Evolutionary conservation across 257 asterid species (phyloP).

Genomic region (Capsicum baccatum): DNA sequence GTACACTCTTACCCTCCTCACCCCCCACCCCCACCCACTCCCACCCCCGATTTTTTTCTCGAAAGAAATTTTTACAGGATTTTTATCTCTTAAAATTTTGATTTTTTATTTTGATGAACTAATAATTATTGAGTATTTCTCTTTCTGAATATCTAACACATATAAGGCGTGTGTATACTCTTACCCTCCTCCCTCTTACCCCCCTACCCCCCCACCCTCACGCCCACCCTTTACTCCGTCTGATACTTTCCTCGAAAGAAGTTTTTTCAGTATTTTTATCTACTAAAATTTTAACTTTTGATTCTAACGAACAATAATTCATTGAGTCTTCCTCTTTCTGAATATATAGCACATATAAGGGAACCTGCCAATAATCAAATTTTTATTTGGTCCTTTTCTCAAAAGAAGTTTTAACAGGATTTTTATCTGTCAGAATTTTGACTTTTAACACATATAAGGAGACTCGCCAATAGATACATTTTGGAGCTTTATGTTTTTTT

Average conservation of each 20-base stretch:
- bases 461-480: too few species aligned
- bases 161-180: conserved; percentile 25
- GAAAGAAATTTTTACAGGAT: background rate
- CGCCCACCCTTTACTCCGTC: background rate
- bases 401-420: too few species aligned
- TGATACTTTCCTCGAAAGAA: background rate
- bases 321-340: background rate
- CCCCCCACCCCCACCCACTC: background rate
- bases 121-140: background rate
- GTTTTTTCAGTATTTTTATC: background rate
- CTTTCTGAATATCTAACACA: background rate
- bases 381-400: too few species aligned
- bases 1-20: background rate
- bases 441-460: background rate
- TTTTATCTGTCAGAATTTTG: too few species aligned
- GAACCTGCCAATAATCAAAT: too few species aligned
- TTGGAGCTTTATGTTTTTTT: background rate
- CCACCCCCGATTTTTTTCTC: background rate
- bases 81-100: background rate
- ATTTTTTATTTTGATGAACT: background rate
- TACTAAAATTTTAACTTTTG: background rate
- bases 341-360: background rate
- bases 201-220: too few species aligned
- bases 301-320: background rate
- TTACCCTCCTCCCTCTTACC: background rate